Percentiles rank a stretch among this genome's conserved stretches.
Evolutionary conservation across 1,284 basidiomycete genomes (phyloP).

Genomic region (Athelia sp.): DNA sequence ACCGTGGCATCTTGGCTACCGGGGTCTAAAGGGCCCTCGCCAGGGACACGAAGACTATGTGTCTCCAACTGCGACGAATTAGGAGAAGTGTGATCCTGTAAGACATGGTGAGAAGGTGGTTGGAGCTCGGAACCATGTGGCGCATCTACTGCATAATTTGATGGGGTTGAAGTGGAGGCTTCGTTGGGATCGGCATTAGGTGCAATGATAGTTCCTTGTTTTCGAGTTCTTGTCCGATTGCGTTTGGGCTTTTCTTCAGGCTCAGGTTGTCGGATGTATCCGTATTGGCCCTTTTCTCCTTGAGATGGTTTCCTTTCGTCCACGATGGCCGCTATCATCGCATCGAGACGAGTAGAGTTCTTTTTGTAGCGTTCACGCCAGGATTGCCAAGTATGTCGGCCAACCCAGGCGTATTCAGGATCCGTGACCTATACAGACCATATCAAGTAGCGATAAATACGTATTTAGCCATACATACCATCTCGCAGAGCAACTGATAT

Average conservation of each 20-base stretch:
- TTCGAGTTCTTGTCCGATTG: conserved; percentile 27
- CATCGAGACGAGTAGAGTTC: conserved; percentile 61
- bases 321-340: conserved; percentile 57
- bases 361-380: conserved; percentile 86
- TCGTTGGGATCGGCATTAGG: not conserved
- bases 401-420: conserved; percentile 71
- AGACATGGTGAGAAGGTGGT: not conserved
- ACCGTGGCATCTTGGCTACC: conserved; percentile 23
- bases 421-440: conserved; percentile 40
- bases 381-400: conserved; percentile 81
- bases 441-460: not conserved
- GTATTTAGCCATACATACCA: conserved; percentile 37
- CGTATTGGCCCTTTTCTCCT: conserved; percentile 73
- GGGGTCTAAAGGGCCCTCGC: not conserved
- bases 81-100: not conserved
- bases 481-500: conserved; percentile 59
- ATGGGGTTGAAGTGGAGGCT: not conserved
- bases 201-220: conserved; percentile 14
- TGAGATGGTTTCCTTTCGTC: conserved; percentile 57
- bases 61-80: not conserved
- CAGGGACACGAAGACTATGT: not conserved
- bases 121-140: not conserved
- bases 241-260: conserved; percentile 48
- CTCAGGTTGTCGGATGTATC: conserved; percentile 67
- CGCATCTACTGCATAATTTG: not conserved